Evolutionary conservation across 1,284 basidiomycete species (phyloP).

Genomic region (Ustilago trichophora): DNA sequence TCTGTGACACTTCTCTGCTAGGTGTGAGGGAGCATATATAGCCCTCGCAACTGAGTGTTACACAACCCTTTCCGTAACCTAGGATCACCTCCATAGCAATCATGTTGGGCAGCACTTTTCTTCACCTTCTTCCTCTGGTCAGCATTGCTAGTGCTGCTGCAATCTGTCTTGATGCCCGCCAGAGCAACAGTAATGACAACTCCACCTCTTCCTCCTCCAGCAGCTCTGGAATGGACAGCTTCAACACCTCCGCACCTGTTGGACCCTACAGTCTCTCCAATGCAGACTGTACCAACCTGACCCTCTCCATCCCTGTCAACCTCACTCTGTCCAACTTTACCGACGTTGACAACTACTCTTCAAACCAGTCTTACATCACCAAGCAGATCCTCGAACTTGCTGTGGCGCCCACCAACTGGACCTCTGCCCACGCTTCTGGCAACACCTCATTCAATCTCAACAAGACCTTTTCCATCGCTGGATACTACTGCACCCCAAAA

Average conservation of each 20-base stretch:
- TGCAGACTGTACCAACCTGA: constrained; percentile 23
- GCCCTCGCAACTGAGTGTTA: too few species aligned
- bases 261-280: constrained; percentile 49
- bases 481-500: constrained; percentile 38
- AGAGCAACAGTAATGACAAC: background rate
- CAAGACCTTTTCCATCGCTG: constrained; percentile 31
- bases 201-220: background rate
- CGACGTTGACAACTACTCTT: constrained; percentile 36
- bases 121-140: constrained; percentile 10
- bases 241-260: constrained; percentile 4
- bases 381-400: constrained; percentile 32
- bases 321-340: constrained; percentile 32
- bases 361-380: constrained; percentile 43
- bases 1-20: too few species aligned
- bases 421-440: constrained; percentile 14
- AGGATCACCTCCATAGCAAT: too few species aligned
- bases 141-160: constrained; percentile 20
- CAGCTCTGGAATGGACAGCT: background rate
- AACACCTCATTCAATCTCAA: constrained; percentile 13
- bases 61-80: too few species aligned
- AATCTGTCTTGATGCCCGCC: constrained; percentile 11
- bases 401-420: constrained; percentile 31
- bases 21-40: too few species aligned
- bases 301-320: constrained; percentile 24
- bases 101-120: constrained; percentile 10